phyloP scores from a whole-genome alignment of 192 early-diverging fungal genomes.

The Coemansia sp. region DNA sequence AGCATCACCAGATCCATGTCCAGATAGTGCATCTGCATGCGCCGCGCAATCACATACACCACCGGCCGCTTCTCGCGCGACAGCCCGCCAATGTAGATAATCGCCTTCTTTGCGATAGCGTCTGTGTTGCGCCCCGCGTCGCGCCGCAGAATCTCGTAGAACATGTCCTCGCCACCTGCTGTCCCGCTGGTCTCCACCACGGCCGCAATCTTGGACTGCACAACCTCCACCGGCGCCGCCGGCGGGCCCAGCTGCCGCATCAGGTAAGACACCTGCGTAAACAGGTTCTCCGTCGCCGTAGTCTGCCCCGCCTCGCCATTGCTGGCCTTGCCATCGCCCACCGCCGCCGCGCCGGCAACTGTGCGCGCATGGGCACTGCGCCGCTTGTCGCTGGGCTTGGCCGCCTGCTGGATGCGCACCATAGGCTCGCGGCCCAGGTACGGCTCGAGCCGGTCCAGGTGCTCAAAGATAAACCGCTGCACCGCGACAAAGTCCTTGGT shows the following conservation, averaged over 20 bases:
- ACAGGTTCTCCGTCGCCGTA: constrained; percentile 62
- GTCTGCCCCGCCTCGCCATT: constrained; percentile 14
- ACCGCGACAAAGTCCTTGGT: constrained; percentile 53
- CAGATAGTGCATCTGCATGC: constrained; percentile 68
- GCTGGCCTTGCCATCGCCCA: background rate
- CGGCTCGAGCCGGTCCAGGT: constrained; percentile 66
- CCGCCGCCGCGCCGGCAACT: constrained; percentile 1
- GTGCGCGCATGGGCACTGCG: constrained; percentile 29
- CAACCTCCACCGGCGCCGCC: constrained; percentile 54
- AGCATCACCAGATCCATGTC: constrained; percentile 86
- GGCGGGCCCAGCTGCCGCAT: constrained; percentile 87
- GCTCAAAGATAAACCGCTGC: constrained; percentile 68
- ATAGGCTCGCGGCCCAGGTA: constrained; percentile 63
- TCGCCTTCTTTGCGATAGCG: constrained; percentile 63
- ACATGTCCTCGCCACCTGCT: constrained; percentile 39
- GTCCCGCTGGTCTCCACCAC: constrained; percentile 17
- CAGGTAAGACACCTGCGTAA: constrained; percentile 79
- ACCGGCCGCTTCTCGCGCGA: constrained; percentile 78
- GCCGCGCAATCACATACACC: constrained; percentile 80
- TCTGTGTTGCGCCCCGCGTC: constrained; percentile 66
- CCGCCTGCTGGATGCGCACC: constrained; percentile 25
- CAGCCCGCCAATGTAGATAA: constrained; percentile 79
- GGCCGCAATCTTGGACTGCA: constrained; percentile 25
- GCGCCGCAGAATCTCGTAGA: constrained; percentile 70
- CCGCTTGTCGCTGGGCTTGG: constrained; percentile 39